These are phyloP conservation scores for Strobilomyces dryophilus DNA, from an alignment of 768 basidiomycete species.

Conservation along the genomic window DNA sequence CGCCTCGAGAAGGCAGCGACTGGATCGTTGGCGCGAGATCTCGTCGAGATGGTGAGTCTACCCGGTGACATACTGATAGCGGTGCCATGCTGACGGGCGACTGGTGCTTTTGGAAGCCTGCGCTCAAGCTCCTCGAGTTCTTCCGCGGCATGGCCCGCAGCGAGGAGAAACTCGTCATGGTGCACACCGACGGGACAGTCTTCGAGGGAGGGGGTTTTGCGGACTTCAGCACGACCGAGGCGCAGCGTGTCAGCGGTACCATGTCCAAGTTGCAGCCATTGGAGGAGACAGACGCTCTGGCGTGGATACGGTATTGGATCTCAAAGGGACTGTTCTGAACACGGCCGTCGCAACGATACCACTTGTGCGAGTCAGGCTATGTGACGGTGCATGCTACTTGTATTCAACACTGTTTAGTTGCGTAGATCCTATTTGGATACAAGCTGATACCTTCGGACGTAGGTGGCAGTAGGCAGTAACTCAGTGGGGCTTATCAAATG, in stretches of 20 bases:
- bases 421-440: no score
- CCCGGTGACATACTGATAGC: no score
- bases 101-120: not conserved
- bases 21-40: not conserved
- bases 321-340: not conserved
- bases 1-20: not conserved
- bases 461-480: no score
- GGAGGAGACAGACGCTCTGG: not conserved
- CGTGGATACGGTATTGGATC: not conserved
- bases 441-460: no score
- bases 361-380: no score
- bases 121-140: slow-evolving; percentile 1
- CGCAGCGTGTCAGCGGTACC: not conserved
- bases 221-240: not conserved
- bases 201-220: not conserved
- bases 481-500: no score
- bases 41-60: not conserved
- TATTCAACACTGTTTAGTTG: no score
- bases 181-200: not conserved
- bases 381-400: no score
- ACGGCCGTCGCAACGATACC: no score
- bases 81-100: not conserved
- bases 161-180: not conserved
- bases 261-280: not conserved
- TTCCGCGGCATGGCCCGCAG: not conserved